Percentiles rank a stretch among this genome's conserved stretches.
phyloP scores from a whole-genome alignment of 176 grass and related monocot genomes.

The Carex myosuroides region DNA sequence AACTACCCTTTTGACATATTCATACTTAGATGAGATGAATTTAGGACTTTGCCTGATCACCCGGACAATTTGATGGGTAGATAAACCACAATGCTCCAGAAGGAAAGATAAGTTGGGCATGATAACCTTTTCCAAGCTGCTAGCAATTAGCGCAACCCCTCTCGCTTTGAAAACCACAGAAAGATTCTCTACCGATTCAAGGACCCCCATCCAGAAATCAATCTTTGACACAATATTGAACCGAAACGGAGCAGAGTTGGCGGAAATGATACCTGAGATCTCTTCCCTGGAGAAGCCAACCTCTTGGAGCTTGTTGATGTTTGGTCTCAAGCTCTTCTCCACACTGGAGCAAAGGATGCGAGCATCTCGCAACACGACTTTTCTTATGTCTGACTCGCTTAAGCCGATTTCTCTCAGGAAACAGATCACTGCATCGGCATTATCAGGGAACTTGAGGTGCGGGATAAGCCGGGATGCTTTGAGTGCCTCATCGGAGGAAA shows the following conservation, averaged over 20 bases:
- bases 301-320: background rate
- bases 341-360: background rate
- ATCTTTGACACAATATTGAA: constrained; percentile 8
- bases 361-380: background rate
- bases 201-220: constrained; percentile 23
- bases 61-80: constrained; percentile 15
- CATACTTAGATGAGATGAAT: background rate
- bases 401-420: background rate
- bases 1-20: background rate
- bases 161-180: background rate
- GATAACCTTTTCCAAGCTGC: constrained; percentile 7
- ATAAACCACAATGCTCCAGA: constrained; percentile 21
- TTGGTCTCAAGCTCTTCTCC: background rate
- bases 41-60: background rate
- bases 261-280: background rate
- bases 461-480: background rate
- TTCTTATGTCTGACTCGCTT: background rate
- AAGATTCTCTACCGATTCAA: background rate
- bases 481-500: background rate
- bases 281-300: background rate
- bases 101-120: constrained; percentile 32
- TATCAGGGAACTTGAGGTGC: background rate
- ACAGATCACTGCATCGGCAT: background rate
- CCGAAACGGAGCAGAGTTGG: background rate
- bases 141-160: background rate